These are phyloP conservation scores for Gigaspora rosea DNA, from an alignment of 192 early-diverging fungal species.

Conservation along the genomic window DNA sequence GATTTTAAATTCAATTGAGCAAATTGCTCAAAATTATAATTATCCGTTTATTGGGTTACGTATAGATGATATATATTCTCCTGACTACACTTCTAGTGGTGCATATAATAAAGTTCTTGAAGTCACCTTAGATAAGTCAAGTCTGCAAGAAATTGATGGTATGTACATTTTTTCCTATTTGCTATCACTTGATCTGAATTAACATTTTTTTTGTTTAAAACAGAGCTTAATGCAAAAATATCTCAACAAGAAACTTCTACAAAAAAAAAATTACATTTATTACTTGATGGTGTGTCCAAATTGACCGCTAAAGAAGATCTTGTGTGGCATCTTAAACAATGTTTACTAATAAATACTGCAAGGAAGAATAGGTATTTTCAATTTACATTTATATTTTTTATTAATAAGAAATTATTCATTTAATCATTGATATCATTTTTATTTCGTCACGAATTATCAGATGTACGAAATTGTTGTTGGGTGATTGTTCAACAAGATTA, in stretches of 20 bases:
- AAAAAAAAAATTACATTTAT: slow-evolving; percentile 49
- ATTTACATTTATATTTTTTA: not conserved
- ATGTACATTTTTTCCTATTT: not conserved
- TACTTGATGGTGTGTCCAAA: slow-evolving; percentile 60
- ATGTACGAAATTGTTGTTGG: slow-evolving; percentile 68
- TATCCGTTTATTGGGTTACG: slow-evolving; percentile 47
- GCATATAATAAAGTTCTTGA: slow-evolving; percentile 42
- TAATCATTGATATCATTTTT: not conserved
- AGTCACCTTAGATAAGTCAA: slow-evolving; percentile 27
- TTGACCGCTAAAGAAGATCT: slow-evolving; percentile 72
- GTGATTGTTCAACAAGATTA: slow-evolving; percentile 77
- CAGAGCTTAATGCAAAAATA: slow-evolving; percentile 10
- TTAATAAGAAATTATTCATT: not conserved
- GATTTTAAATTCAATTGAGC: slow-evolving; percentile 42
- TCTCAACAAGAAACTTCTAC: not conserved
- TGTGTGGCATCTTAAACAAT: slow-evolving; percentile 61
- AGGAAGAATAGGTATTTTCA: slow-evolving; percentile 47
- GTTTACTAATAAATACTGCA: slow-evolving; percentile 58
- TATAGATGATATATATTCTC: slow-evolving; percentile 70
- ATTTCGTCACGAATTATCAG: slow-evolving; percentile 21
- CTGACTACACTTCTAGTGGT: slow-evolving; percentile 42
- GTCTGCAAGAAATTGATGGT: not conserved
- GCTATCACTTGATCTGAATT: not conserved
- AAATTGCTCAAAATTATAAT: slow-evolving; percentile 44
- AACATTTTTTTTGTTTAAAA: not conserved